Percentiles rank a stretch among this genome's conserved stretches.
These are phyloP conservation scores for Sabuloglossum arenarium DNA, from an alignment of 495 filamentous ascomycete genomes.

Conservation along the genomic window DNA sequence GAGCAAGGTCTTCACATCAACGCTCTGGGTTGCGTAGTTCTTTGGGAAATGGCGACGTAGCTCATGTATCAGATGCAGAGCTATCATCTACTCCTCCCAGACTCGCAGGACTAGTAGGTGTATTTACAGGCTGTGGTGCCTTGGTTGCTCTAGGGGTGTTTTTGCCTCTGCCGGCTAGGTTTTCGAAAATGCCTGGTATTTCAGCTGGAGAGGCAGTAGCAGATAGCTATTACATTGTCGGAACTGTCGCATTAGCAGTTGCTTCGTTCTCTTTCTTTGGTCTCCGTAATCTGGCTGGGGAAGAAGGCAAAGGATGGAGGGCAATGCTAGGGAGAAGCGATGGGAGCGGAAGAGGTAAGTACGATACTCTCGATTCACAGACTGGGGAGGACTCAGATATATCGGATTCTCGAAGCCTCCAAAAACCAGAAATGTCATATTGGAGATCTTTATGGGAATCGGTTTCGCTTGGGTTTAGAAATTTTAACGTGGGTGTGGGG, in stretches of 20 bases:
- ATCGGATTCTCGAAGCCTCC: neutral
- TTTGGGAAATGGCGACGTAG: neutral
- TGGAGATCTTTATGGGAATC: slow-evolving; percentile 32
- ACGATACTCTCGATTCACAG: neutral
- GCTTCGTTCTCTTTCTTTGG: slow-evolving; percentile 61
- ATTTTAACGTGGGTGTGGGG: slow-evolving; percentile 58
- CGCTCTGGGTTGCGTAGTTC: neutral
- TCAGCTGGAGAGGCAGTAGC: slow-evolving; percentile 47
- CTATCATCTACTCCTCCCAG: slow-evolving; percentile 18
- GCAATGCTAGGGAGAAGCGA: slow-evolving; percentile 18
- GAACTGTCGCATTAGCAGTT: slow-evolving; percentile 45
- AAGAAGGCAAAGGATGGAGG: slow-evolving; percentile 51
- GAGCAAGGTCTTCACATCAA: neutral
- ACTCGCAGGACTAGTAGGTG: slow-evolving; percentile 73
- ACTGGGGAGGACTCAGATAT: neutral
- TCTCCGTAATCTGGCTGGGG: slow-evolving; percentile 52
- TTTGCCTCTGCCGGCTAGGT: slow-evolving; percentile 64
- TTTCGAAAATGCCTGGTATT: slow-evolving; percentile 41
- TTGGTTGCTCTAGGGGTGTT: slow-evolving; percentile 63
- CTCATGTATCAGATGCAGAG: neutral
- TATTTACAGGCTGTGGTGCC: slow-evolving; percentile 84
- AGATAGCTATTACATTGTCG: slow-evolving; percentile 71
- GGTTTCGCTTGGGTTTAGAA: slow-evolving; percentile 47
- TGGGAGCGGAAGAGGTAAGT: neutral
- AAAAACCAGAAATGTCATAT: slow-evolving; percentile 11